Conservation (phyloP, 108 stramenopile species). For the Nannochloropsis gaditana region DNA sequence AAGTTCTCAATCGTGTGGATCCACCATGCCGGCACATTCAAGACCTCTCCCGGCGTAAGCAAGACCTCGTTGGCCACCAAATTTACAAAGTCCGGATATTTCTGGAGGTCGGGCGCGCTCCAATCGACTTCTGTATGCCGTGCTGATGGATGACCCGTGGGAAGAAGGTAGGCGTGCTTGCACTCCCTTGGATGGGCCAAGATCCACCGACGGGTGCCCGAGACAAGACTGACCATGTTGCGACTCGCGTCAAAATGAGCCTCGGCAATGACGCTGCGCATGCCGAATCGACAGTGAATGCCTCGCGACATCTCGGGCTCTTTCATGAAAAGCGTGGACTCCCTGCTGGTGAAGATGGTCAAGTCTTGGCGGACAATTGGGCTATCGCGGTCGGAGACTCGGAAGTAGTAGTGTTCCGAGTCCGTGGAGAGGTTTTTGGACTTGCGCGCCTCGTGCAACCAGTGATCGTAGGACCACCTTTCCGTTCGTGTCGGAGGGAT, state of each 20-base stretch:
- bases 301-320: slow-evolving; percentile 68
- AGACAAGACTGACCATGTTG: slow-evolving; percentile 73
- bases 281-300: slow-evolving; percentile 93
- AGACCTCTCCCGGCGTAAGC: slow-evolving; percentile 82
- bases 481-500: slow-evolving; percentile 66
- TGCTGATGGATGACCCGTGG: slow-evolving; percentile 67
- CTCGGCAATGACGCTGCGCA: slow-evolving; percentile 75
- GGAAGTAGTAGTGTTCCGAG: slow-evolving; percentile 83
- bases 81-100: slow-evolving; percentile 63
- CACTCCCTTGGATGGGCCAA: slow-evolving; percentile 79
- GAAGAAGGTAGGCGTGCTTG: slow-evolving; percentile 68
- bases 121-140: slow-evolving; percentile 72
- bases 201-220: slow-evolving; percentile 77
- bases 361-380: slow-evolving; percentile 60
- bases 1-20: slow-evolving; percentile 91
- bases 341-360: slow-evolving; percentile 63
- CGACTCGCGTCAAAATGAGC: slow-evolving; percentile 83
- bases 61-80: slow-evolving; percentile 79
- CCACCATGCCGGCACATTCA: slow-evolving; percentile 92
- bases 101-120: slow-evolving; percentile 70
- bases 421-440: slow-evolving; percentile 63
- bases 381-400: slow-evolving; percentile 62
- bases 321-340: slow-evolving; percentile 71
- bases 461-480: slow-evolving; percentile 70
- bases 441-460: slow-evolving; percentile 65